These are phyloP conservation scores for Neocallimastix lanati DNA, from an alignment of 192 early-diverging fungal species.

Conservation along the genomic window DNA sequence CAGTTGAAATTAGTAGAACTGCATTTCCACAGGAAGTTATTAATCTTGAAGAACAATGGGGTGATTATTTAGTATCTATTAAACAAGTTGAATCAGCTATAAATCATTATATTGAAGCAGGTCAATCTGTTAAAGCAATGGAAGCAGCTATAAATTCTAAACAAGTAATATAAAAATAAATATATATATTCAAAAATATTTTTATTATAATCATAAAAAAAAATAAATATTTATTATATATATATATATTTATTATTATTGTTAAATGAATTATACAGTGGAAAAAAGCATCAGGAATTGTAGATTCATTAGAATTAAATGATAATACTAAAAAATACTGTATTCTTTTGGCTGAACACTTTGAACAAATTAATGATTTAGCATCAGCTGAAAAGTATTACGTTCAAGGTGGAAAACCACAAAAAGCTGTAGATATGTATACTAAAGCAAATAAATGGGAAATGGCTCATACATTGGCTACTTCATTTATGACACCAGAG, in stretches of 20 bases:
- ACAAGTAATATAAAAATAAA: slow-evolving; percentile 18
- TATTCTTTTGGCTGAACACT: slow-evolving; percentile 30
- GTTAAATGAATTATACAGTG: too few relatives aligned
- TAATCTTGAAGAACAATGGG: slow-evolving; percentile 46
- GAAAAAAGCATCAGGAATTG: slow-evolving; percentile 40
- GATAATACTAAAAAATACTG: slow-evolving; percentile 27
- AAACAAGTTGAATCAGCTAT: slow-evolving; percentile 46
- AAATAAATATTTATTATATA: not conserved
- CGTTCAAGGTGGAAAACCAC: slow-evolving; percentile 26
- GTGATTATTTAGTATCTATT: slow-evolving; percentile 33
- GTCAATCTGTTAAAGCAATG: slow-evolving; percentile 31
- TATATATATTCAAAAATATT: not conserved
- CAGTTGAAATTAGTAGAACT: slow-evolving; percentile 29
- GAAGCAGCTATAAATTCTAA: slow-evolving; percentile 31
- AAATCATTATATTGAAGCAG: slow-evolving; percentile 48
- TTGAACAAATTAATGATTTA: slow-evolving; percentile 20
- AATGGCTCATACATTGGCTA: slow-evolving; percentile 35
- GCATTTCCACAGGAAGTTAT: slow-evolving; percentile 34
- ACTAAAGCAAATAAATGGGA: slow-evolving; percentile 38
- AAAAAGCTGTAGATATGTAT: slow-evolving; percentile 49
- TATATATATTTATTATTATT: not conserved
- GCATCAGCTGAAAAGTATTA: slow-evolving; percentile 35
- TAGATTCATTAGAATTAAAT: slow-evolving; percentile 32
- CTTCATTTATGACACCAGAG: slow-evolving; percentile 34
- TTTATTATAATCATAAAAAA: not conserved